Percentiles rank a stretch among this genome's conserved stretches.
phyloP scores from a whole-genome alignment of 2,329 filamentous ascomycete genomes.

The Emericellopsis cladophorae region DNA sequence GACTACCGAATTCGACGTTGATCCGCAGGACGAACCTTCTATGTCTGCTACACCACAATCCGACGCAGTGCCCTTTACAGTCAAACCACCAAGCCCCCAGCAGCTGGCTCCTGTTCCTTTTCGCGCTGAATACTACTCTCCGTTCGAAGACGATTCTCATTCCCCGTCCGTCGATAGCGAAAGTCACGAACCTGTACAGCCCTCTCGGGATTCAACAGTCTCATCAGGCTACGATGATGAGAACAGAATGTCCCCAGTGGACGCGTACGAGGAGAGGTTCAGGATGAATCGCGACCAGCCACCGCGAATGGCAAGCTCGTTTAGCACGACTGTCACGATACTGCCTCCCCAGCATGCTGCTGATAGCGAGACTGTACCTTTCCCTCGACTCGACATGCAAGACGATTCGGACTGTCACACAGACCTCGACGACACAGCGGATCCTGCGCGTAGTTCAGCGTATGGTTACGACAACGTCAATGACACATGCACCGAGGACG shows the following conservation, averaged over 20 bases:
- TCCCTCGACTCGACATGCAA: constrained; percentile 19
- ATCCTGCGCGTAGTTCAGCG: not conserved
- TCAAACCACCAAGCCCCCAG: constrained; percentile 16
- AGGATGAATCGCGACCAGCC: constrained; percentile 1
- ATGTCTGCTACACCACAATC: constrained; percentile 16
- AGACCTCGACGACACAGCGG: constrained; percentile 16
- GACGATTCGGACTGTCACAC: constrained; percentile 25
- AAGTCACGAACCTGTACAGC: not conserved
- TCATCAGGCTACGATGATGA: too few relatives aligned
- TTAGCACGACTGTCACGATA: constrained; percentile 35
- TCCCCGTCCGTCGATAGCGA: constrained; percentile 6
- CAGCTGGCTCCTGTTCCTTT: constrained; percentile 10
- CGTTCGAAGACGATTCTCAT: constrained; percentile 32
- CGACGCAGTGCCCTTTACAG: constrained; percentile 11
- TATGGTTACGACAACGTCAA: constrained; percentile 15
- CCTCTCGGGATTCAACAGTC: too few relatives aligned
- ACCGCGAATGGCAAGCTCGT: constrained; percentile 5
- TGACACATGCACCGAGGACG: constrained; percentile 22
- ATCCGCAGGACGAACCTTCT: constrained; percentile 49
- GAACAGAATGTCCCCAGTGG: too few relatives aligned
- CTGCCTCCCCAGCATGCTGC: constrained; percentile 19
- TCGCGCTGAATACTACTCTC: constrained; percentile 33
- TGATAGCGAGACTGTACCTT: constrained; percentile 13
- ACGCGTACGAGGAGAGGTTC: too few relatives aligned
- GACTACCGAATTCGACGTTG: constrained; percentile 61